phyloP scores from a whole-genome alignment of 2,329 filamentous ascomycete species.

The Ophiosphaerella narmari region DNA sequence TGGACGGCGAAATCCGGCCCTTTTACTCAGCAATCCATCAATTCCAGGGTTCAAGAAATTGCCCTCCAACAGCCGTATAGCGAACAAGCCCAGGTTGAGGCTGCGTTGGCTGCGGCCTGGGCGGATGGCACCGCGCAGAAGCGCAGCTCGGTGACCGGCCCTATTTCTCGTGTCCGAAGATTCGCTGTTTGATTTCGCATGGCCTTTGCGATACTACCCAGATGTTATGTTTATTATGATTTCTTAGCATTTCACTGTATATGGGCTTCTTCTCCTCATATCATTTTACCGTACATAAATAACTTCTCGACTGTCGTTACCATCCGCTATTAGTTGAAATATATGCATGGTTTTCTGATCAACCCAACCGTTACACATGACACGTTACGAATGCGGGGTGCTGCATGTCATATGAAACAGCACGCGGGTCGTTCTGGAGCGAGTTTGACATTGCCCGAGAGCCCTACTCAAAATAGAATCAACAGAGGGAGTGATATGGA shows the following conservation, averaged over 20 bases:
- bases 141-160: background rate
- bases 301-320: too few relatives aligned
- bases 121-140: conserved; percentile 12
- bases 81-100: conserved; percentile 24
- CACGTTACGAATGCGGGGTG: too few relatives aligned
- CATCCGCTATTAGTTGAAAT: too few relatives aligned
- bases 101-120: conserved; percentile 20
- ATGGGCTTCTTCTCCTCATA: background rate
- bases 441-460: too few relatives aligned
- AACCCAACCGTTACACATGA: too few relatives aligned
- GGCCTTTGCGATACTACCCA: background rate
- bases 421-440: too few relatives aligned
- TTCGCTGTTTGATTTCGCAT: background rate
- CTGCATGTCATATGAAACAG: too few relatives aligned
- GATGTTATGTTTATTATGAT: background rate
- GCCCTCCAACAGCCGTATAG: conserved; percentile 29
- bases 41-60: conserved; percentile 12
- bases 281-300: too few relatives aligned
- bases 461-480: too few relatives aligned
- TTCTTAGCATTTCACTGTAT: background rate
- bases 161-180: conserved; percentile 4
- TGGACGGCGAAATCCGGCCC: conserved; percentile 15
- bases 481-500: too few relatives aligned
- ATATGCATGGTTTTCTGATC: too few relatives aligned
- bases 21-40: conserved; percentile 19